Conservation (phyloP, 2,329 filamentous ascomycete genomes). For the Rhynchosporium secalis region DNA sequence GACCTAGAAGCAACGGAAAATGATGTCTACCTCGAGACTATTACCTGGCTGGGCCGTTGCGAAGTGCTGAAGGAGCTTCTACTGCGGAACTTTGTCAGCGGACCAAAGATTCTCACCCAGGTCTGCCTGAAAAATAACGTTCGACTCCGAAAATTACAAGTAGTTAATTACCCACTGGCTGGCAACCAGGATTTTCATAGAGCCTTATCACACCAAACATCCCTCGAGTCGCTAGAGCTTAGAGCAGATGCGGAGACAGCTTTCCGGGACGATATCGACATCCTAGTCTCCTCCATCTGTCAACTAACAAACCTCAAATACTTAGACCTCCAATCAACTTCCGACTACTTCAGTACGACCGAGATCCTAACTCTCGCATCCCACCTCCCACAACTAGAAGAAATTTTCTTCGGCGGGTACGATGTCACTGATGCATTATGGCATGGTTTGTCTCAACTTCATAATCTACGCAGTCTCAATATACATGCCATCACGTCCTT, state of each 20-base stretch:
- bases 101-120: constrained; percentile 52
- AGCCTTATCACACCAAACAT: constrained; percentile 51
- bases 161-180: constrained; percentile 50
- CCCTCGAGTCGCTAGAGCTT: constrained; percentile 48
- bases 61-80: constrained; percentile 50
- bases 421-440: constrained; percentile 53
- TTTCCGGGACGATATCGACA: constrained; percentile 49
- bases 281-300: constrained; percentile 52
- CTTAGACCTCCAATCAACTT: constrained; percentile 53
- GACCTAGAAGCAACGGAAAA: constrained; percentile 53
- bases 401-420: constrained; percentile 56
- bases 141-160: constrained; percentile 48
- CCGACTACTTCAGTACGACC: constrained; percentile 50
- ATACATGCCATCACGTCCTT: constrained; percentile 58
- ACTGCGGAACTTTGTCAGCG: constrained; percentile 52
- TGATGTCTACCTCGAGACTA: constrained; percentile 51
- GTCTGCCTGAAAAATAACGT: constrained; percentile 49
- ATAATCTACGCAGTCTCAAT: constrained; percentile 51
- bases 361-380: constrained; percentile 51
- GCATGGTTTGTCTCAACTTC: constrained; percentile 46
- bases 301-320: constrained; percentile 52
- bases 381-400: constrained; percentile 48
- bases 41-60: constrained; percentile 57
- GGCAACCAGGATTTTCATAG: constrained; percentile 53
- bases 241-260: constrained; percentile 49